Base-by-base conservation (phyloP, 164 flowering plant species). In the Aristolochia contorta region DNA sequence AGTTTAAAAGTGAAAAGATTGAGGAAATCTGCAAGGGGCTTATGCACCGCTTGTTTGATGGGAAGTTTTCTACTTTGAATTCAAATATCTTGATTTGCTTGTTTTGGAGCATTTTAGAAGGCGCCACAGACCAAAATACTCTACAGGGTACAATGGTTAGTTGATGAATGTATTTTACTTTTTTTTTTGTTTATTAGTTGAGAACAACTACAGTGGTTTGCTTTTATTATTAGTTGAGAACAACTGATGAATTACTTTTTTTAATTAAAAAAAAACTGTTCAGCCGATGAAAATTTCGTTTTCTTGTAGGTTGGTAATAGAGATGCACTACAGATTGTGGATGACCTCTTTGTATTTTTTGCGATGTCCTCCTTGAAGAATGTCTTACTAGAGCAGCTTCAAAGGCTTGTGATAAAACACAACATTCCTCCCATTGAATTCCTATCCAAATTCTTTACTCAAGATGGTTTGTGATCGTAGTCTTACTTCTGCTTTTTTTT, bases 51-150 rank as follows among this genome's bases (percentile, higher is more conserved):
- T 73, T 84, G 30, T 48, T 65, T 37, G 71, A 77, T 64, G 54
- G 71, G 37, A 72, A 78, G 62, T 60, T 67, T 16, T 70, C 72
- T 22, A 68, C 66, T 33, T 43, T 82, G 47, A 83, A 82, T 73
- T 74, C 76, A 37, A 69, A 72, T 62, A 59, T 87, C 46, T 68
- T 93, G 43, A 61, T 75, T 33, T 77, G 75, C 69, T 60, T 77
- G 57, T 83, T 73, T 73, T 82, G 87, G 97, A 81, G 77, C 71
- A 59, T 88, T 16, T 63, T 80, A 6, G 82, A 79, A 62, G 73
- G 75, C 46, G 70, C 78, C 41, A 21, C 66, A 33, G 68, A 74
- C n/a, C 43, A 37, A 37, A 37, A 56, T 6, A 66, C 60, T 48
- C 71, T 80, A 50, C 57, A 68, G 23, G 74, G 71, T 66, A 45